Percentiles rank a stretch among this genome's conserved stretches.
phyloP scores from a whole-genome alignment of 2,329 filamentous ascomycete species.

The Exophiala calicioides region DNA sequence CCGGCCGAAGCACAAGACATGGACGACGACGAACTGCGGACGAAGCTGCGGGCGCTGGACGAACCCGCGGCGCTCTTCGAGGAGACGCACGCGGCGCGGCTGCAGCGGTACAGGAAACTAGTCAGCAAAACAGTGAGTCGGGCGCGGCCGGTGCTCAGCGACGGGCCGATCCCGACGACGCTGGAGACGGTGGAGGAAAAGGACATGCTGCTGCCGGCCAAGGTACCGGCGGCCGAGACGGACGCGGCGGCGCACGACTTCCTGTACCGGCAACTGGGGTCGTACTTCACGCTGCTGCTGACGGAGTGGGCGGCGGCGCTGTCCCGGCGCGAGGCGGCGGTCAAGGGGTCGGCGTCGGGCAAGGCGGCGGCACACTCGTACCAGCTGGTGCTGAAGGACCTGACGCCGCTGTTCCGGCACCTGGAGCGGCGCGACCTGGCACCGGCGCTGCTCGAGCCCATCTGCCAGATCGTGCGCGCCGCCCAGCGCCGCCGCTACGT shows the following conservation, averaged over 20 bases:
- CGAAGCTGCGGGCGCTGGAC: conserved; percentile 68
- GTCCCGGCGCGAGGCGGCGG: conserved; percentile 55
- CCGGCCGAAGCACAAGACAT: conserved; percentile 25
- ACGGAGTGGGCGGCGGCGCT: conserved; percentile 82
- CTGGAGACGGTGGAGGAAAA: conserved; percentile 76
- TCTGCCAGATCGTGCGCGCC: conserved; percentile 88
- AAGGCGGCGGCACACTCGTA: conserved; percentile 81
- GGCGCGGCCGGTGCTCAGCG: conserved; percentile 48
- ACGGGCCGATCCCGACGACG: conserved; percentile 84
- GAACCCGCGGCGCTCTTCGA: conserved; percentile 79
- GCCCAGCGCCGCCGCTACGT: conserved; percentile 91
- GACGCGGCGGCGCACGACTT: conserved; percentile 68
- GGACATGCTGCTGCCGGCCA: conserved; percentile 78
- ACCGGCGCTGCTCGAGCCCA: conserved; percentile 74
- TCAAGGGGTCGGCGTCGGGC: conserved; percentile 74
- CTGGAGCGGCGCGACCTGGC: conserved; percentile 79
- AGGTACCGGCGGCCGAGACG: conserved; percentile 60
- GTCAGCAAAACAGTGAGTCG: conserved; percentile 40
- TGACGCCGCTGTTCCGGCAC: conserved; percentile 85
- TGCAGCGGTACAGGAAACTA: conserved; percentile 71
- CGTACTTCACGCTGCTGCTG: conserved; percentile 96
- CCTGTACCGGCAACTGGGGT: conserved; percentile 83
- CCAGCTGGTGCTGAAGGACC: conserved; percentile 81
- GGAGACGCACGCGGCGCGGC: conserved; percentile 69
- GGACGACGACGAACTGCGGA: conserved; percentile 61